These are phyloP conservation scores for Cyberlindnera xishuangbannaensis DNA, from an alignment of 805 yeast species.

Conservation along the genomic window DNA sequence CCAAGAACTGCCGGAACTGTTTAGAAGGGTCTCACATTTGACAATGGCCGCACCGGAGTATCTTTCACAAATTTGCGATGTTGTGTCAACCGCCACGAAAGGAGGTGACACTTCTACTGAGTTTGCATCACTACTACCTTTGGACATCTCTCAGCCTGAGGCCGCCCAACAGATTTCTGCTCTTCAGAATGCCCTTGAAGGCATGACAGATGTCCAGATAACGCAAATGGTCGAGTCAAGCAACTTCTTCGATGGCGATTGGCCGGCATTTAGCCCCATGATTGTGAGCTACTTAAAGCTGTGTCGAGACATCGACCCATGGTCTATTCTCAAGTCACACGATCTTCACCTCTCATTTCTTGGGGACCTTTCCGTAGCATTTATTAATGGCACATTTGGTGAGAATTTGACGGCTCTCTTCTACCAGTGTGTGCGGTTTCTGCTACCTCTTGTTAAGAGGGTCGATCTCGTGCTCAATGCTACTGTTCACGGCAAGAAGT, in stretches of 20 bases:
- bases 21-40: too few relatives aligned
- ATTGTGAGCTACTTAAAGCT: conserved; percentile 38
- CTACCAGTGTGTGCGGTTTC: conserved; percentile 32
- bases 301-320: conserved; percentile 47
- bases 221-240: conserved; percentile 22
- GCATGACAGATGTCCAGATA: conserved; percentile 8
- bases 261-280: conserved; percentile 40
- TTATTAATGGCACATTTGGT: conserved; percentile 37
- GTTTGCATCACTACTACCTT: conserved; percentile 10
- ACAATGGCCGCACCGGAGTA: neutral
- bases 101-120: conserved; percentile 1
- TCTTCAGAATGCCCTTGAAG: conserved; percentile 20
- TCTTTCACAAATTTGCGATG: neutral
- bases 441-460: conserved; percentile 41
- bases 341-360: conserved; percentile 45
- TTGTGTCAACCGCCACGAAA: neutral
- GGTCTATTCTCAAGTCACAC: conserved; percentile 48
- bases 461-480: conserved; percentile 38
- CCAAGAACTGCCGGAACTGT: too few relatives aligned
- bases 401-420: conserved; percentile 33
- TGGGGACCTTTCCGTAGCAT: conserved; percentile 42
- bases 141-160: conserved; percentile 8
- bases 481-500: conserved; percentile 39
- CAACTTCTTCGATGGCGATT: conserved; percentile 29
- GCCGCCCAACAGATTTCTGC: conserved; percentile 6